Base-by-base conservation (phyloP, 164 flowering plant genomes). In the Kingdonia uniflora region DNA sequence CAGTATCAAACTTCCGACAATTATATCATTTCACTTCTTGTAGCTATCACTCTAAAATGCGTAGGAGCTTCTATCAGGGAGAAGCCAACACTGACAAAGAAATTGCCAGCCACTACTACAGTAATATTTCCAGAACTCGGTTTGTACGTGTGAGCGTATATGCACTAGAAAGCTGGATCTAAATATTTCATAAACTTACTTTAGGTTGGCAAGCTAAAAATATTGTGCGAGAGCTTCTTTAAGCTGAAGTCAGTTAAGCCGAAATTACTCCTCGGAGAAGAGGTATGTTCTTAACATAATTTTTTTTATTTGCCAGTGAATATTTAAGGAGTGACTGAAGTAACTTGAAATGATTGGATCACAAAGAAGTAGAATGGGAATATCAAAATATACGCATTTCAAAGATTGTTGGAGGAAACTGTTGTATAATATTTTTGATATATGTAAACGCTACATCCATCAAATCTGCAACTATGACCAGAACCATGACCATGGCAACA, bases 41-140 rank as follows among this genome's bases (percentile, higher is more conserved):
- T 77, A 92, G 98, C 89, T 59, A 43, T 92, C 47, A 81, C 78
- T 57, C 66, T 88, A 67, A 84, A 82, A 75, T 92, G 95, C 60
- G 77, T 88, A 43, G 96, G 89, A 62, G 77, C 99, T 64, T 82
- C 96, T 23, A 68, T 86, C 14, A 87, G 95, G 48, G 99, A 88
- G 71, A 84, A 76, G 68, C 67, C 76, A 15, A 74, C 72, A 4
- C 21, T 86, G 60, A 76, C 72, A 6, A 92, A 86, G 75, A 88
- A 84, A 66, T 56, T 92, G 54, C 99, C 99, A 24, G 84, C 91
- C 51, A 68, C 85, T 44, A 87, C 87, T 19, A 80, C 87, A 26
- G 96, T 91, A 42, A 70, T 33, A 43, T 29, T 57, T 25, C 54
- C 48, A 29, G 4, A 29, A 29, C 8, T 29, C 35, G 4, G 4